Conservation (phyloP, 2,329 filamentous ascomycete species). For the Graphiopsis chlorocephala region DNA sequence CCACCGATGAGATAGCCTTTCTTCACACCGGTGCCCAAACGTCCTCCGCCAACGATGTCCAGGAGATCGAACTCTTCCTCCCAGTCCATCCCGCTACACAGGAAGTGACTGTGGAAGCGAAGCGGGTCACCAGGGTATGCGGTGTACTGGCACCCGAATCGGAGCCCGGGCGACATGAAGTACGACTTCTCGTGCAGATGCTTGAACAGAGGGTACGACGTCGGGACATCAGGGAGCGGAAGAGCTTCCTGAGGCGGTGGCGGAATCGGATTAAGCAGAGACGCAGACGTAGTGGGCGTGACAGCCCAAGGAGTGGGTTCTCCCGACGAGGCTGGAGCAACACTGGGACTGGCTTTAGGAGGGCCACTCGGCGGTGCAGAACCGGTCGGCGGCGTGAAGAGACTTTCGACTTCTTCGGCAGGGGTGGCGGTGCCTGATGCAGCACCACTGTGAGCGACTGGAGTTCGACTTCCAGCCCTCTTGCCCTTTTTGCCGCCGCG, state of each 20-base stretch:
- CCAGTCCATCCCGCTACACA: constrained; percentile 82
- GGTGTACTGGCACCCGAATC: constrained; percentile 91
- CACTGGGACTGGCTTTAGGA: not conserved
- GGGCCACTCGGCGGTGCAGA: constrained; percentile 15
- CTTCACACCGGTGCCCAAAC: constrained; percentile 91
- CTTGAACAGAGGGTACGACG: constrained; percentile 72
- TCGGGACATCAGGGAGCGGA: constrained; percentile 38
- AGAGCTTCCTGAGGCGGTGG: constrained; percentile 26
- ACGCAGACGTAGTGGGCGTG: constrained; percentile 51
- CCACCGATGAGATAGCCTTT: constrained; percentile 90
- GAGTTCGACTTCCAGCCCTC: constrained; percentile 18
- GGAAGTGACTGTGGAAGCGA: constrained; percentile 92
- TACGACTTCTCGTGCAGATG: constrained; percentile 77
- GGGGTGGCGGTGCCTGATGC: constrained; percentile 15
- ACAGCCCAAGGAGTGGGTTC: constrained; percentile 31
- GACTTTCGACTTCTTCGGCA: constrained; percentile 28
- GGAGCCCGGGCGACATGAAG: constrained; percentile 85
- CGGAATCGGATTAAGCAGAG: constrained; percentile 36
- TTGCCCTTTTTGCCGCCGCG: constrained; percentile 20
- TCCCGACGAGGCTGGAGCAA: constrained; percentile 20
- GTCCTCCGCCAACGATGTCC: constrained; percentile 79
- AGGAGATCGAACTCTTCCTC: constrained; percentile 81
- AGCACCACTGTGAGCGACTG: constrained; percentile 10
- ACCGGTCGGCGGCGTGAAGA: constrained; percentile 28
- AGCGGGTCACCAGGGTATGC: constrained; percentile 94